Evolutionary conservation across 345 rosid genomes (phyloP), one percentile per base, ranked within the genome.

Genomic region (Eucalyptus leucophloia): DNA sequence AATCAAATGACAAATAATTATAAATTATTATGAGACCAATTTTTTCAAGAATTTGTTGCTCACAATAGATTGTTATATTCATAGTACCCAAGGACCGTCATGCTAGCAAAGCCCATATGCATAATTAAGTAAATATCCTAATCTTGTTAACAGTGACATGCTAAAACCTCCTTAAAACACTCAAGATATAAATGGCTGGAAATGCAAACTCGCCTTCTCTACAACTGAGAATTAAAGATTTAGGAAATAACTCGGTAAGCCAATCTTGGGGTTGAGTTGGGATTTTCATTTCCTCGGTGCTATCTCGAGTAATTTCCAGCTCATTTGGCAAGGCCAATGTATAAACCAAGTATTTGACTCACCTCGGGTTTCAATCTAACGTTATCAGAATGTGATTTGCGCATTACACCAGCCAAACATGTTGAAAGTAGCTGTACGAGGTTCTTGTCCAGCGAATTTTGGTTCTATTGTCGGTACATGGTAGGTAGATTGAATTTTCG

Each of bases 61-160:
- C 56, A 19, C 24, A 53, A 53, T 53, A 19, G 4, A 53, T 53
- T 53, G 11, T 7, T 53, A 19, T 53, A 0, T 0, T 8, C 5
- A 19, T 53, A 8, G 58, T 53, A 2, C 24, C 11, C 4, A 19
- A 0, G 4, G 23, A 19, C 24, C 0, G 0, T 53, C 0, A 19
- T 53, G 2, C 0, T 53, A 19, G 24, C 24, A 53, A 53, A 53
- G 5, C 24, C 24, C 11, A 56, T 56, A 56, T 23, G 62, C 62
- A 56, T 23, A 56, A 56, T 56, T 10, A 56, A 56, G 30, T 56
- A 56, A 56, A 24, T 56, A 56, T 23, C 12, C 3, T 56, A 56
- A 56, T 23, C 5, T 56, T 24, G 62, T 12, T 44, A 44, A 18
- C 6, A 7, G 12, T 40, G 44, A 37, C 28, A 81, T 37, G 49